phyloP scores from a whole-genome alignment of 2,329 filamentous ascomycete genomes.

The Penicillium olsonii region DNA sequence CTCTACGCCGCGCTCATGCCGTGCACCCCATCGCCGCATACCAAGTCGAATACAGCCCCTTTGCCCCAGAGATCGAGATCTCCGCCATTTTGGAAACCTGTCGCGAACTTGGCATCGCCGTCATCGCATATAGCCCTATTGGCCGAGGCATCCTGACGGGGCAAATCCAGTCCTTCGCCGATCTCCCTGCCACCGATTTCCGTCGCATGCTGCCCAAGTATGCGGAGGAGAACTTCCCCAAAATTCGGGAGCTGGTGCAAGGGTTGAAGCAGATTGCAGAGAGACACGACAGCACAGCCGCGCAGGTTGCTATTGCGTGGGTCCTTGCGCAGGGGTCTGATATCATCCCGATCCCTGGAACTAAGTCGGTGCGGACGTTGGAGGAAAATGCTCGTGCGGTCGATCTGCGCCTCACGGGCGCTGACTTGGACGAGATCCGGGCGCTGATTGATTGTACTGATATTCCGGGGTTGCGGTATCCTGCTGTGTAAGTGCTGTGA shows the following conservation, averaged over 20 bases:
- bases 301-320: constrained; percentile 65
- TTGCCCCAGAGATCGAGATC: constrained; percentile 47
- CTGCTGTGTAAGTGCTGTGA: neutral
- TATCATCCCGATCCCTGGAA: constrained; percentile 32
- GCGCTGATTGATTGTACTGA: constrained; percentile 7
- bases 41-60: constrained; percentile 52
- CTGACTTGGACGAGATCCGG: constrained; percentile 16
- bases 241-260: constrained; percentile 56
- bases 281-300: constrained; percentile 56
- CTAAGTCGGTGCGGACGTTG: constrained; percentile 17
- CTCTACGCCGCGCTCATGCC: constrained; percentile 48
- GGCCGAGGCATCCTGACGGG: constrained; percentile 39
- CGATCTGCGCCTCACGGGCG: constrained; percentile 8
- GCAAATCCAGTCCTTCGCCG: constrained; percentile 45
- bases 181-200: constrained; percentile 52
- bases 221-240: constrained; percentile 52
- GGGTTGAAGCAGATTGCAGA: constrained; percentile 51
- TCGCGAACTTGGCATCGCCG: constrained; percentile 49
- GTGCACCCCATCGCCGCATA: constrained; percentile 49
- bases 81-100: constrained; percentile 43
- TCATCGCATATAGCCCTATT: constrained; percentile 45
- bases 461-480: constrained; percentile 1
- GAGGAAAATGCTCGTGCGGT: constrained; percentile 12
- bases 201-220: constrained; percentile 52
- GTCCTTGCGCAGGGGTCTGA: constrained; percentile 56